Evolutionary conservation across 2,329 filamentous ascomycete species (phyloP).

Genomic region (Stenocarpella maydis): DNA sequence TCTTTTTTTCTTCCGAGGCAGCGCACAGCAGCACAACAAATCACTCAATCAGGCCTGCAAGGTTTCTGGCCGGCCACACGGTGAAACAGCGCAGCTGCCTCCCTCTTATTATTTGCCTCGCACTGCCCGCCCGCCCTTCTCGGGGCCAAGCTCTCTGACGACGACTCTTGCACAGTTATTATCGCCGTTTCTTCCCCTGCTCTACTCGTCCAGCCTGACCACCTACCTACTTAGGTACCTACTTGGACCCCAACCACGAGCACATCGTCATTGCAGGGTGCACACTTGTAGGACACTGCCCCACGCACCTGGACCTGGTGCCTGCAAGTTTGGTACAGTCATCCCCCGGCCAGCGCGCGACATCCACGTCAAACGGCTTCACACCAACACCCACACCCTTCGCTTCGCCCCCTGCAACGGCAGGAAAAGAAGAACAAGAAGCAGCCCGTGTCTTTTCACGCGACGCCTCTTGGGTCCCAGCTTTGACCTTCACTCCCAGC

Average conservation of each 20-base stretch:
- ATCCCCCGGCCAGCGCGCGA: constrained; percentile 2
- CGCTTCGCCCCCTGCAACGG: background rate
- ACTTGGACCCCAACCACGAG: background rate
- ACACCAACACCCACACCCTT: constrained; percentile 9
- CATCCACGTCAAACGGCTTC: background rate
- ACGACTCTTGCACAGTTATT: background rate
- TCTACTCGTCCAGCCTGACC: background rate
- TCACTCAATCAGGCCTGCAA: too few relatives aligned
- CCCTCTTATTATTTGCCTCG: too few relatives aligned
- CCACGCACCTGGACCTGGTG: background rate
- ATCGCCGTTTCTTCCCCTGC: background rate
- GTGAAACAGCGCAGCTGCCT: background rate
- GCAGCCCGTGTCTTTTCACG: constrained; percentile 3
- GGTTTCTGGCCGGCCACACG: background rate
- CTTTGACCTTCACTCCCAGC: background rate
- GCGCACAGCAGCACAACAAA: background rate
- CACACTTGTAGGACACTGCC: background rate
- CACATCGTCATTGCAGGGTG: constrained; percentile 3
- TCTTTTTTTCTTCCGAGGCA: background rate
- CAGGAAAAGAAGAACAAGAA: constrained; percentile 1
- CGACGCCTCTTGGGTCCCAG: constrained; percentile 5
- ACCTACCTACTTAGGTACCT: background rate
- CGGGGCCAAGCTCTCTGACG: background rate
- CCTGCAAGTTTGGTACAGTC: background rate
- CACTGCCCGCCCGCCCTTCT: too few relatives aligned